These are phyloP conservation scores for Talaromyces sp. DNA, from an alignment of 2,329 filamentous ascomycete species.

Conservation along the genomic window DNA sequence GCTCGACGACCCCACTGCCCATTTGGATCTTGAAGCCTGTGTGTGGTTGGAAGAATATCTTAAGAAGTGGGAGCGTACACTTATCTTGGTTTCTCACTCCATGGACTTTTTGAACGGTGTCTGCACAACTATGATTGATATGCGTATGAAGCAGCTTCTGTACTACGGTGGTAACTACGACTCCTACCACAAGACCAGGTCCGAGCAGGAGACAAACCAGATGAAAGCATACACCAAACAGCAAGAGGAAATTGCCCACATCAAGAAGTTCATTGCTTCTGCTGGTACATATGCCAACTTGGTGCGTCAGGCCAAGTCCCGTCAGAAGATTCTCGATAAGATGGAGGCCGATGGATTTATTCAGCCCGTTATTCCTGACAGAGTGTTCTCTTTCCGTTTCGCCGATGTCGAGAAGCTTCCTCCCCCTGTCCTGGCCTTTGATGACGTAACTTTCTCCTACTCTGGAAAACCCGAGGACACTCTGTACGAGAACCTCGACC, in stretches of 20 bases:
- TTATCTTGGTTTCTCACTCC: conserved; percentile 94
- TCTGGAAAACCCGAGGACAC: conserved; percentile 85
- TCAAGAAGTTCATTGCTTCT: conserved; percentile 99
- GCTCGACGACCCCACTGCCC: conserved; percentile 96
- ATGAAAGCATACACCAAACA: conserved; percentile 99
- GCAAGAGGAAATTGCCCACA: conserved; percentile 97
- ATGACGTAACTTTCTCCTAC: conserved; percentile 97
- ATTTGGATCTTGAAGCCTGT: conserved; percentile 98
- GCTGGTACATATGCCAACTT: conserved; percentile 99
- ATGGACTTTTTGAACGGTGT: conserved; percentile 99
- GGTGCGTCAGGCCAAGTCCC: conserved; percentile 96
- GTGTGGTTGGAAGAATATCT: conserved; percentile 99
- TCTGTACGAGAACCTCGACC: conserved; percentile 92
- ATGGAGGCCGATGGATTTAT: conserved; percentile 99
- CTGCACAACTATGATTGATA: conserved; percentile 97
- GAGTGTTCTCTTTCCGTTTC: conserved; percentile 95
- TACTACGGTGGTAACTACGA: conserved; percentile 99
- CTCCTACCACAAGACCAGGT: conserved; percentile 89
- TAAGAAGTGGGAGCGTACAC: conserved; percentile 98
- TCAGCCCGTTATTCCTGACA: conserved; percentile 78
- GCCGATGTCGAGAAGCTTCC: conserved; percentile 99
- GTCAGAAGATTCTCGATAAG: conserved; percentile 99
- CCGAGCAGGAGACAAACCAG: conserved; percentile 95
- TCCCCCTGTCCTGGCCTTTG: conserved; percentile 91
- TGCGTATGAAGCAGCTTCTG: conserved; percentile 80